Percentiles rank a stretch among this genome's conserved stretches.
These are phyloP conservation scores for Rubia tinctorum DNA, from an alignment of 305 asterid species.

Conservation along the genomic window DNA sequence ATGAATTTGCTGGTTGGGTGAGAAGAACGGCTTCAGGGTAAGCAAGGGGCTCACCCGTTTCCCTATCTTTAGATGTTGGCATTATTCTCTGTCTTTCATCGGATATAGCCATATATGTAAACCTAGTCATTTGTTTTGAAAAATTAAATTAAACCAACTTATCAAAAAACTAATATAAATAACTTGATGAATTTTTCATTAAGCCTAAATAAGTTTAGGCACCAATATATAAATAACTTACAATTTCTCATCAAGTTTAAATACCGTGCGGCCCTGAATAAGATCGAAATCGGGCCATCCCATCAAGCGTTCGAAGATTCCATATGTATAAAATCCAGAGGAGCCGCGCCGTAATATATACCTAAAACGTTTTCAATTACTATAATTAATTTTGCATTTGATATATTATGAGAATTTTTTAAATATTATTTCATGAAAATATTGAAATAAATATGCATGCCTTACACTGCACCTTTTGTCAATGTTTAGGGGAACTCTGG, in stretches of 20 bases:
- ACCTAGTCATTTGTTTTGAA: constrained; percentile 31
- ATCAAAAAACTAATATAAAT: background rate
- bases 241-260: constrained; percentile 66
- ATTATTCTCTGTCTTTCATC: constrained; percentile 78
- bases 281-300: constrained; percentile 69
- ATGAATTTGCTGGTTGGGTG: constrained; percentile 55
- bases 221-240: constrained; percentile 18
- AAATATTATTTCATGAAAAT: background rate
- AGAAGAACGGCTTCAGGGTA: constrained; percentile 86
- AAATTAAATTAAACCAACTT: background rate
- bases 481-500: constrained; percentile 51
- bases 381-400: background rate
- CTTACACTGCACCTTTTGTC: constrained; percentile 76
- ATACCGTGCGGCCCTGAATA: constrained; percentile 69
- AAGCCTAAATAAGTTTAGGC: too few species aligned
- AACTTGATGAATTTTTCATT: too few species aligned
- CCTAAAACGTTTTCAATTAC: constrained; percentile 25
- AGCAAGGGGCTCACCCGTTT: constrained; percentile 52
- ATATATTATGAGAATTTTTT: background rate
- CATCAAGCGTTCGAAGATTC: constrained; percentile 52
- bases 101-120: constrained; percentile 73
- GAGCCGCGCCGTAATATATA: constrained; percentile 62
- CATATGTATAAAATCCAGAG: constrained; percentile 74
- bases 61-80: constrained; percentile 67
- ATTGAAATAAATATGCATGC: constrained; percentile 1